Evolutionary conservation across 768 basidiomycete genomes (phyloP), one percentile per base, ranked within the genome.

Genomic region (Saitozyma podzolica): DNA sequence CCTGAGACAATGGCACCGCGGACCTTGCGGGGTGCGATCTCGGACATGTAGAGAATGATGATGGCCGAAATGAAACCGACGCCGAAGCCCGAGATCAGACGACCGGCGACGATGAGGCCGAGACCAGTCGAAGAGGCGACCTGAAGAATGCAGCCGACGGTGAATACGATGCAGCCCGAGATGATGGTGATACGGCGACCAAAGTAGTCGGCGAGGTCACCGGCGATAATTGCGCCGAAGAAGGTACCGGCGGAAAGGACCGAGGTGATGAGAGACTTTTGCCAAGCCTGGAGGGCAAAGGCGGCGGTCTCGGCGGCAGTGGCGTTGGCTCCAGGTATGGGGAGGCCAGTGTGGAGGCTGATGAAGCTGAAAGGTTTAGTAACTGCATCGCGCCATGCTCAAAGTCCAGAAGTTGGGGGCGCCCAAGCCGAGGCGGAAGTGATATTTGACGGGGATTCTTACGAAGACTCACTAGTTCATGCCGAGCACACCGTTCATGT

Each of bases 291-390:
- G 50, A 79, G 70, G 54, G 64, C 64, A 65, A 73, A 76, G 11
- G 66, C 66, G 17, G 58, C 68, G 41, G 57, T 64, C 10, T 56
- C 41, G 42, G 73, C 64, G 56, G 64, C 64, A 8, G 55, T 20
- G 43, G 70, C 69, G 45, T 65, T 69, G 16, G 68, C 54, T n/a
- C 55, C 56, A 9, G 68, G 69, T 43, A 69, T 68, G 19, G 64
- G 70, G 47, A 86, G 86, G 16, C 95, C 95, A 4, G 91, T 90
- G 82, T 95, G 95, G 80, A 96, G 95, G 81, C 95, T 94, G 75
- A 98, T 95, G 65, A 98, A 86, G 82, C 64, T 67, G 64, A 66
- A 69, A 57, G 64, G 62, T 45, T 64, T 43, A 6, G 9, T 17
- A 17, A 11, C 20, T 61, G 13, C 16, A 50, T 54, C 42, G 54